These are phyloP conservation scores for Fonsecaea multimorphosa DNA, from an alignment of 2,329 filamentous ascomycete genomes.

Conservation along the genomic window DNA sequence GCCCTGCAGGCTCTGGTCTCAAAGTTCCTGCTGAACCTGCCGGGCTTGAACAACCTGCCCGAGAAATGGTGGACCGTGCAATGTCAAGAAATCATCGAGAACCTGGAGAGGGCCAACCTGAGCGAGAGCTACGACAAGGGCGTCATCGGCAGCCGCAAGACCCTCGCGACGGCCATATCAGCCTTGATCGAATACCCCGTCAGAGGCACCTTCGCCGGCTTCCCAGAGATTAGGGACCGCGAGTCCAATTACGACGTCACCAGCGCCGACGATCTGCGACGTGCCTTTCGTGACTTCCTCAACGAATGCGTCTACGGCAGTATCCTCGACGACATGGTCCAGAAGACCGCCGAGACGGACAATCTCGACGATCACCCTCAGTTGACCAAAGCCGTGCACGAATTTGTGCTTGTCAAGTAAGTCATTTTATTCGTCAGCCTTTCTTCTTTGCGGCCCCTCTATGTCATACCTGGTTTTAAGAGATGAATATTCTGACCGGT, in stretches of 20 bases:
- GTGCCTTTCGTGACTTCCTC: conserved; percentile 71
- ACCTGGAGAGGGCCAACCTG: conserved; percentile 70
- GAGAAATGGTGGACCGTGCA: conserved; percentile 70
- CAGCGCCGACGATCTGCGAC: conserved; percentile 65
- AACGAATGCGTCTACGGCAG: conserved; percentile 71
- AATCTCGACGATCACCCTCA: conserved; percentile 69
- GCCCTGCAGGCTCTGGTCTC: conserved; percentile 72
- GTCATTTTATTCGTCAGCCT: conserved; percentile 40
- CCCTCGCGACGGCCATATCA: conserved; percentile 73
- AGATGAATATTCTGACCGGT: conserved; percentile 9
- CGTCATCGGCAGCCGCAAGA: conserved; percentile 74
- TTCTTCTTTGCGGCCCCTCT: neutral
- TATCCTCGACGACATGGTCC: conserved; percentile 69
- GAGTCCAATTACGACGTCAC: conserved; percentile 61
- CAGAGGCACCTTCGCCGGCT: conserved; percentile 69
- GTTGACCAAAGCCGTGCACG: conserved; percentile 67
- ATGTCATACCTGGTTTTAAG: conserved; percentile 28
- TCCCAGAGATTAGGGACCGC: conserved; percentile 47
- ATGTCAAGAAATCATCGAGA: conserved; percentile 64
- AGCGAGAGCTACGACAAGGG: conserved; percentile 86
- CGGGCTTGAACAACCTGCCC: conserved; percentile 68
- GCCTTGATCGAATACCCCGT: conserved; percentile 72
- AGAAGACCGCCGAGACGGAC: conserved; percentile 64
- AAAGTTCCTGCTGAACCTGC: conserved; percentile 68
- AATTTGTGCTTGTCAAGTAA: conserved; percentile 74